phyloP scores from a whole-genome alignment of 1,139 yeast species.

The Kluyveromyces sp. region DNA sequence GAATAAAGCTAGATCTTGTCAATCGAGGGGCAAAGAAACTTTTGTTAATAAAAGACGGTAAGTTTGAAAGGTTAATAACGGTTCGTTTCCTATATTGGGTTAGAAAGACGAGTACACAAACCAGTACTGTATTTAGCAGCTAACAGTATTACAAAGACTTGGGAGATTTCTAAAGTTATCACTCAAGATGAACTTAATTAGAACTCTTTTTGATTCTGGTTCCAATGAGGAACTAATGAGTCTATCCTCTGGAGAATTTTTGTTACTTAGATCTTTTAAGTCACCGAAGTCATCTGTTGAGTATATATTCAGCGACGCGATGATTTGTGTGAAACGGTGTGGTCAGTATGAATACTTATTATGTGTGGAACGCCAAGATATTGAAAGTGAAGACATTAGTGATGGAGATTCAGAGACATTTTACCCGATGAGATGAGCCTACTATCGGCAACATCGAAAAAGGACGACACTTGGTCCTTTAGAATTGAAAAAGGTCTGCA shows the following conservation, averaged over 20 bases:
- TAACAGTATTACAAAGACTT: background rate
- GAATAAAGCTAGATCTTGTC: too few species aligned
- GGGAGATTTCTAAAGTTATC: background rate
- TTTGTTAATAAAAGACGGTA: too few species aligned
- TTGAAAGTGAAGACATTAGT: slow-evolving; percentile 49
- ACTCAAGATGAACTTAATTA: slow-evolving; percentile 62
- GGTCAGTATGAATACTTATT: slow-evolving; percentile 63
- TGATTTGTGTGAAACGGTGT: slow-evolving; percentile 58
- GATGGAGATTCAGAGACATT: slow-evolving; percentile 38
- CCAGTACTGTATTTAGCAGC: too few species aligned
- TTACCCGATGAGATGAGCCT: slow-evolving; percentile 42
- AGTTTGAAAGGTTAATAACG: too few species aligned
- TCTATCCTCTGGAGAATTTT: slow-evolving; percentile 76
- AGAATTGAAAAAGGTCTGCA: slow-evolving; percentile 32
- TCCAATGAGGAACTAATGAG: slow-evolving; percentile 61
- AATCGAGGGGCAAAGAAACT: too few species aligned
- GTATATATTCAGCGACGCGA: slow-evolving; percentile 77
- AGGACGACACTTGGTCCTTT: slow-evolving; percentile 29
- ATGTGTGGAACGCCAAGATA: slow-evolving; percentile 57
- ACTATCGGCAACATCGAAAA: slow-evolving; percentile 49
- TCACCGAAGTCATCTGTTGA: slow-evolving; percentile 86
- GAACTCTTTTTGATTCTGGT: slow-evolving; percentile 56
- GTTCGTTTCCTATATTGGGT: background rate
- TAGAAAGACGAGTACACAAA: too few species aligned
- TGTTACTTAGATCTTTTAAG: slow-evolving; percentile 59